Percentiles rank a stretch among this genome's conserved stretches.
These are phyloP conservation scores for Pyrenophora graminea DNA, from an alignment of 2,329 filamentous ascomycete species.

Conservation along the genomic window DNA sequence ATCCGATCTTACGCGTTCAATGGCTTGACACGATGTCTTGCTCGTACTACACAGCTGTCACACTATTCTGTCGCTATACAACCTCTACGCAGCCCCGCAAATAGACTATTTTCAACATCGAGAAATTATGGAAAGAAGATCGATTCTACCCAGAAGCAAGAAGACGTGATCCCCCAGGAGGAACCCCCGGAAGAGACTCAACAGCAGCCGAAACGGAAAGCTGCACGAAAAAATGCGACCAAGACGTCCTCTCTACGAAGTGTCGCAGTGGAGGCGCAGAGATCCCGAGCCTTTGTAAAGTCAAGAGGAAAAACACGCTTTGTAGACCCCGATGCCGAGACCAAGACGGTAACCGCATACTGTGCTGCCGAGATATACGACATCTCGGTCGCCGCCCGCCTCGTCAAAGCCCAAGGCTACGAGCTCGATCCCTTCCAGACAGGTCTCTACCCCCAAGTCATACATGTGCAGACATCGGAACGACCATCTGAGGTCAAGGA, in stretches of 20 bases:
- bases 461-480: slow-evolving; percentile 60
- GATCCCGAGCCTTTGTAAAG: slow-evolving; percentile 58
- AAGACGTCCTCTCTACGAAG: slow-evolving; percentile 70
- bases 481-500: slow-evolving; percentile 48
- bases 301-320: slow-evolving; percentile 50
- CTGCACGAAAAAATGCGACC: slow-evolving; percentile 32
- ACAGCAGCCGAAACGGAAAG: slow-evolving; percentile 25
- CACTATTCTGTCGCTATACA: slow-evolving; percentile 6
- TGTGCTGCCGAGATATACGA: slow-evolving; percentile 71
- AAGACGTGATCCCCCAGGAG: slow-evolving; percentile 15
- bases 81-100: slow-evolving; percentile 11
- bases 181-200: slow-evolving; percentile 14
- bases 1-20: slow-evolving; percentile 27
- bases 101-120: slow-evolving; percentile 22
- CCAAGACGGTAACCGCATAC: slow-evolving; percentile 64
- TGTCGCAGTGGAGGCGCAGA: slow-evolving; percentile 84
- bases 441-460: slow-evolving; percentile 66
- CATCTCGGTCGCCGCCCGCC: slow-evolving; percentile 60
- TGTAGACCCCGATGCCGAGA: slow-evolving; percentile 53
- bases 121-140: slow-evolving; percentile 21
- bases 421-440: slow-evolving; percentile 66
- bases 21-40: slow-evolving; percentile 30
- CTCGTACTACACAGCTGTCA: slow-evolving; percentile 10
- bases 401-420: slow-evolving; percentile 63
- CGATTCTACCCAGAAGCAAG: slow-evolving; percentile 33